These are phyloP conservation scores for Melampsora americana DNA, from an alignment of 1,284 basidiomycete species.

Conservation along the genomic window DNA sequence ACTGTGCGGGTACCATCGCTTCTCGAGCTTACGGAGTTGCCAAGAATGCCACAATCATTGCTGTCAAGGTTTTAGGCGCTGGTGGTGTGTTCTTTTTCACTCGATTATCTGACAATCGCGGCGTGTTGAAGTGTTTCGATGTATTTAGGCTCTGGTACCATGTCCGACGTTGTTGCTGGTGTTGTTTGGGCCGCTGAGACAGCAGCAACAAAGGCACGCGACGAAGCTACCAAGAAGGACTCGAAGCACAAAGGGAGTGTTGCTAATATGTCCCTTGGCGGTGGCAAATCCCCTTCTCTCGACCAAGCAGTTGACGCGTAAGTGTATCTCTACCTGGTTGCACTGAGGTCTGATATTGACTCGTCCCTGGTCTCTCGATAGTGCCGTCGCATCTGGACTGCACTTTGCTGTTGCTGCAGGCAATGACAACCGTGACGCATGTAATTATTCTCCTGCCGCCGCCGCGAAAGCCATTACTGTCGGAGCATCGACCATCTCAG, in stretches of 20 bases:
- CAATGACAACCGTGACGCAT: slow-evolving; percentile 68
- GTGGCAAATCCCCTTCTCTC: slow-evolving; percentile 83
- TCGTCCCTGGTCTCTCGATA: slow-evolving; percentile 1
- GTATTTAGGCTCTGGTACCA: slow-evolving; percentile 83
- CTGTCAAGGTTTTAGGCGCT: slow-evolving; percentile 91
- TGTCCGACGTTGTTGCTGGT: slow-evolving; percentile 88
- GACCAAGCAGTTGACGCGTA: slow-evolving; percentile 83
- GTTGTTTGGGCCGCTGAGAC: slow-evolving; percentile 75
- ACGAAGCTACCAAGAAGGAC: slow-evolving; percentile 67
- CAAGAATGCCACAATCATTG: slow-evolving; percentile 84
- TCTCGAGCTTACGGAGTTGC: slow-evolving; percentile 84
- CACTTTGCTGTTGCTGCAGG: slow-evolving; percentile 52
- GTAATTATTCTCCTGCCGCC: slow-evolving; percentile 75
- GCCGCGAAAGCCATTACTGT: slow-evolving; percentile 76
- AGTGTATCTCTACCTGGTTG: slow-evolving; percentile 58
- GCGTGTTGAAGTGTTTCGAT: neutral
- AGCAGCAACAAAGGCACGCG: slow-evolving; percentile 61
- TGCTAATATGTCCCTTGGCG: slow-evolving; percentile 96
- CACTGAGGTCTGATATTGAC: slow-evolving; percentile 64
- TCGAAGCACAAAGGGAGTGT: slow-evolving; percentile 84
- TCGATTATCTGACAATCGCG: neutral
- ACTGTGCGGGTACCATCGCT: slow-evolving; percentile 68
- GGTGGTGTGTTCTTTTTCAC: slow-evolving; percentile 17
- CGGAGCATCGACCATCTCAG: slow-evolving; percentile 73
- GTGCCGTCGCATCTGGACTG: slow-evolving; percentile 45